Evolutionary conservation across 1,284 basidiomycete genomes (phyloP), one percentile per base, ranked within the genome.

Genomic region (Boletellus sp.): DNA sequence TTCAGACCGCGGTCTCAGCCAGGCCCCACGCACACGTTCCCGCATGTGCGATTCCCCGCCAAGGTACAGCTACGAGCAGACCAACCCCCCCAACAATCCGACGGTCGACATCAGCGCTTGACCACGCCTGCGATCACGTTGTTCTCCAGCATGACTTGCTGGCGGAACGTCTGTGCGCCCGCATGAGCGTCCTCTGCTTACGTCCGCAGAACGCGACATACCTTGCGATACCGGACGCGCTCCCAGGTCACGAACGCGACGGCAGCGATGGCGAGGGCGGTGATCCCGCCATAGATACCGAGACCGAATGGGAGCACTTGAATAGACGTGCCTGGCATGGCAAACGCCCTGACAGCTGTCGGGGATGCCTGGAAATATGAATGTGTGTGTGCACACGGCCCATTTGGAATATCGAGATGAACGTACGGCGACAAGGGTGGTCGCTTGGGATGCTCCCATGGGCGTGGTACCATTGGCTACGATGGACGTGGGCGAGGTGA

Each of bases 231-330:
- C 66, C 84, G 87, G 23, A 86, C 82, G 42, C 88, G 77, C 72
- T 91, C 87, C 60, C 84, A 88, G 19, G 87, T 91, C 49, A 90
- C 87, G 59, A 88, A 69, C 43, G 77, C 82, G 51, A 91, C 84
- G n/a, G 86, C 80, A 52, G 85, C 80, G 55, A 91, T 64, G 17
- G 82, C 84, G 59, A 91, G 83, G 10, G 84, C 82, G 20, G 86
- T 87, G 50, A 91, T 84, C 54, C 85, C 87, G 37, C 84, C 87
- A 60, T 87, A 91, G 16, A 91, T 76, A 47, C 84, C 85, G 40
- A 91, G 73, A 55, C 88, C 88, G 53, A 91, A 81, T 0, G 88
- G 89, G 40, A 91, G 71, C 4, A 91, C 87, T 29, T 79, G 76
- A 19, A 91, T 59, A 47, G 74, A 73, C 67, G 80, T 85, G 20